phyloP scores from a whole-genome alignment of 1,139 yeast species.

The Yamadazyma jaroonii region DNA sequence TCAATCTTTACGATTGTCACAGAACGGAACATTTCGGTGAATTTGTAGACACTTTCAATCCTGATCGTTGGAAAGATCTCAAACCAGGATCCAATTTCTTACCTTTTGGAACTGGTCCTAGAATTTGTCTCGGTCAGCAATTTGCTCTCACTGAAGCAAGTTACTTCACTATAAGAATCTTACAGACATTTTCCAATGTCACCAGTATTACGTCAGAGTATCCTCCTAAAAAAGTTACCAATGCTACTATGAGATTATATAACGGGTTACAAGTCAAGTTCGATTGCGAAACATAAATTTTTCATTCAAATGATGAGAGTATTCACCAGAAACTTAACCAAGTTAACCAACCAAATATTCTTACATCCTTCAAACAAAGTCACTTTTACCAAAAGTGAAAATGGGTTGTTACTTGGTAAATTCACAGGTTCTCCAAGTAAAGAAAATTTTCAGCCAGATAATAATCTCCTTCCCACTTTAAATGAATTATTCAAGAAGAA shows the following conservation, averaged over 20 bases:
- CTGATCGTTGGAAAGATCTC: conserved; percentile 46
- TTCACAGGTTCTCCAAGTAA: conserved; percentile 7
- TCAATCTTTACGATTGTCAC: conserved; percentile 41
- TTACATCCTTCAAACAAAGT: conserved; percentile 12
- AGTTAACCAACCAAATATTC: conserved; percentile 14
- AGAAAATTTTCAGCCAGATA: conserved; percentile 17
- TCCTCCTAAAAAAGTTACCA: conserved; percentile 34
- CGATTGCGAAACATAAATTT: neutral
- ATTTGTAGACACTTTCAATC: conserved; percentile 43
- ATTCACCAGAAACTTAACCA: conserved; percentile 7
- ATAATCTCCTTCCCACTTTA: conserved; percentile 26
- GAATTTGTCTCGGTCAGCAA: conserved; percentile 46
- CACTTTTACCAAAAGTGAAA: conserved; percentile 12
- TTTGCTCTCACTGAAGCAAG: conserved; percentile 46
- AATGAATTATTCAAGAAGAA: conserved; percentile 24
- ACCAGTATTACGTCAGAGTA: conserved; percentile 15
- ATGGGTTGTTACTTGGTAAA: conserved; percentile 11
- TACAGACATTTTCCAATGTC: conserved; percentile 9
- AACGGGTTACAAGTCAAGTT: conserved; percentile 19
- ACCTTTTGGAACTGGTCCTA: conserved; percentile 46
- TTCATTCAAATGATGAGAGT: conserved; percentile 2
- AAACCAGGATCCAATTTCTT: conserved; percentile 33
- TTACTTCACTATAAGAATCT: conserved; percentile 18
- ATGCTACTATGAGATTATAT: conserved; percentile 31
- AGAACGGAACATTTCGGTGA: conserved; percentile 42